Evolutionary conservation across 2,329 filamentous ascomycete species (phyloP), one percentile per base, ranked within the genome.

Genomic region (Coleophoma cylindrospora): DNA sequence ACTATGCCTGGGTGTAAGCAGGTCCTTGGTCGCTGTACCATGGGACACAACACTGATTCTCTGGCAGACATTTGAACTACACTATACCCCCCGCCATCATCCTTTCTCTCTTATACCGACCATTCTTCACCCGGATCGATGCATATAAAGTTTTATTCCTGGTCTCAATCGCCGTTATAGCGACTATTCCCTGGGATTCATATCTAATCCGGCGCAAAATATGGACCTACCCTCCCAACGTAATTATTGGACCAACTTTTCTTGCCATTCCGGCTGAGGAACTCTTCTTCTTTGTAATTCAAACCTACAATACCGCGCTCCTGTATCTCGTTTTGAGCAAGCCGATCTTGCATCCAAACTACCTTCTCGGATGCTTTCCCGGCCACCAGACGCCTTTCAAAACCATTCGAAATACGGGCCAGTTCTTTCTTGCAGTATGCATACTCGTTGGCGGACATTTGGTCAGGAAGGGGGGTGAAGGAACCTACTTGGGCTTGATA

Each of bases 141-240:
- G 60, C 80, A 37, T 84, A 81, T 66, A 84, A 84, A 61, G 76
- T 84, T 48, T 57, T 68, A 33, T 83, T 81, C 55, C 69, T 89
- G 46, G 73, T 86, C 51, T 68, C 73, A 17, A 74, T 88, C 55
- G 84, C 86, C 17, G 81, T 90, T 44, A 60, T 74, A 22, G 79
- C 85, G 4, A 89, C 87, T 0, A 81, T 85, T 22, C 87, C 87
- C 33, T 91, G 86, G 86, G 86, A 90, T 60, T 86, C 84, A 9
- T 88, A 88, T 65, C 74, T 90, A 38, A 86, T 91, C 58, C 77
- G 75, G 56, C 79, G 73, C 48, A 70, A 74, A 41, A 77, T 90
- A 61, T 90, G 87, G 86, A 83, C 80, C 10, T 91, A 89, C 60
- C 86, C 86, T 2, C 68, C 74, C 11, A 70, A 81, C 60, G 85